Conservation (phyloP, 495 filamentous ascomycete species). For the Penicillium antarcticum region DNA sequence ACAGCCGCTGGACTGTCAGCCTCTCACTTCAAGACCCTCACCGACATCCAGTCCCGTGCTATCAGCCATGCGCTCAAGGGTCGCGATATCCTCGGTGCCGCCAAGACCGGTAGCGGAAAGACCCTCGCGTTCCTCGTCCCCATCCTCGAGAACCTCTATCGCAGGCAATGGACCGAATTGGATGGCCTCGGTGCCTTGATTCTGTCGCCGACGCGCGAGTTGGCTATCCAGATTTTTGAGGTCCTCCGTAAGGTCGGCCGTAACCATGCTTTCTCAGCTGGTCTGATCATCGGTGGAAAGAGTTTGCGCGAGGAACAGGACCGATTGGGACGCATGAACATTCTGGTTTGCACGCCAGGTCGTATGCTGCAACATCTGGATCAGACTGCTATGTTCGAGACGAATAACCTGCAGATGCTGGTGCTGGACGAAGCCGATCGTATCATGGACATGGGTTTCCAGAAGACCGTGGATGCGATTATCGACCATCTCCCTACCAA, state of each 20-base stretch:
- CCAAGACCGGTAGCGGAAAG: conserved; percentile 96
- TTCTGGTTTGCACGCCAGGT: conserved; percentile 93
- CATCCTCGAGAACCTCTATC: conserved; percentile 91
- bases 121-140: conserved; percentile 92
- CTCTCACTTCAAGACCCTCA: conserved; percentile 87
- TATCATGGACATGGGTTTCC: conserved; percentile 98
- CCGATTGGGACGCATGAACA: conserved; percentile 90
- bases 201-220: conserved; percentile 89
- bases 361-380: conserved; percentile 95
- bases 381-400: conserved; percentile 86
- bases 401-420: conserved; percentile 85
- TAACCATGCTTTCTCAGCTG: conserved; percentile 87
- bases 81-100: conserved; percentile 86
- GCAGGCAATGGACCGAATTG: conserved; percentile 80
- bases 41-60: conserved; percentile 86
- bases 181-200: conserved; percentile 92
- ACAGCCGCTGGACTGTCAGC: conserved; percentile 75
- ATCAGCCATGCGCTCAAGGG: conserved; percentile 85
- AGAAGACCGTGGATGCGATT: conserved; percentile 86
- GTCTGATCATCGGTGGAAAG: conserved; percentile 93
- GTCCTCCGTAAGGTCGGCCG: conserved; percentile 87
- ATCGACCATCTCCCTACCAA: conserved; percentile 84
- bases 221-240: conserved; percentile 97
- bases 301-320: conserved; percentile 84
- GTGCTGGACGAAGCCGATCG: conserved; percentile 96